Conservation (phyloP, 352 stramenopile species). For the Phytophthora brassicae region DNA sequence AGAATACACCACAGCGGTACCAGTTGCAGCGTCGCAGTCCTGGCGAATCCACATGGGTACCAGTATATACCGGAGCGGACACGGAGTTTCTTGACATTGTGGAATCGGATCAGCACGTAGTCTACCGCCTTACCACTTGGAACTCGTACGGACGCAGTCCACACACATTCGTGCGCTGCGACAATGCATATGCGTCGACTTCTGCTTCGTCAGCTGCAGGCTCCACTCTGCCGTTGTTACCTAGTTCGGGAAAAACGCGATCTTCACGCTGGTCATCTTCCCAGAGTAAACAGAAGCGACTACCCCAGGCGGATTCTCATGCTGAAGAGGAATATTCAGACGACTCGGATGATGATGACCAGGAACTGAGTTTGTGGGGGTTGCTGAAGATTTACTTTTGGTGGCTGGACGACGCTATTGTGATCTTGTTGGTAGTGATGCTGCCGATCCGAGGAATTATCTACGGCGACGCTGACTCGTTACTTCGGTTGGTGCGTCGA, state of each 20-base stretch:
- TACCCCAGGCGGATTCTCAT: not conserved
- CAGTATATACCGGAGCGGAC: constrained; percentile 65
- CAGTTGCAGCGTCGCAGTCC: constrained; percentile 71
- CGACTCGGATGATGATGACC: constrained; percentile 14
- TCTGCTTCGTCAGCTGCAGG: constrained; percentile 13
- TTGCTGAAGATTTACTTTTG: constrained; percentile 74
- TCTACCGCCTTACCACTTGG: constrained; percentile 81
- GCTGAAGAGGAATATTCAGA: constrained; percentile 9
- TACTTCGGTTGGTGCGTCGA: constrained; percentile 65
- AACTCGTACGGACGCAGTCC: constrained; percentile 80
- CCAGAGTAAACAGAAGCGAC: constrained; percentile 21
- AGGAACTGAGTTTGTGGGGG: constrained; percentile 34
- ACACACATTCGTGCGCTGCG: constrained; percentile 61
- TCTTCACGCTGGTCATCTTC: constrained; percentile 29
- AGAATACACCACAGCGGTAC: constrained; percentile 57
- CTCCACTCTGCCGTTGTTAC: constrained; percentile 6
- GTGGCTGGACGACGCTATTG: constrained; percentile 86
- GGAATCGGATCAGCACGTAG: constrained; percentile 49
- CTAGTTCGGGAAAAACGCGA: constrained; percentile 26
- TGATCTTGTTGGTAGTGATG: constrained; percentile 71
- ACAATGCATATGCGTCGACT: constrained; percentile 18
- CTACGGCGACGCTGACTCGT: constrained; percentile 78
- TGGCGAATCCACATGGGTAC: constrained; percentile 53
- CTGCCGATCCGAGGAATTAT: constrained; percentile 81
- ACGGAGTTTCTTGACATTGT: constrained; percentile 75